phyloP scores from a whole-genome alignment of 192 early-diverging fungal species.

The Entrophospora sp. region DNA sequence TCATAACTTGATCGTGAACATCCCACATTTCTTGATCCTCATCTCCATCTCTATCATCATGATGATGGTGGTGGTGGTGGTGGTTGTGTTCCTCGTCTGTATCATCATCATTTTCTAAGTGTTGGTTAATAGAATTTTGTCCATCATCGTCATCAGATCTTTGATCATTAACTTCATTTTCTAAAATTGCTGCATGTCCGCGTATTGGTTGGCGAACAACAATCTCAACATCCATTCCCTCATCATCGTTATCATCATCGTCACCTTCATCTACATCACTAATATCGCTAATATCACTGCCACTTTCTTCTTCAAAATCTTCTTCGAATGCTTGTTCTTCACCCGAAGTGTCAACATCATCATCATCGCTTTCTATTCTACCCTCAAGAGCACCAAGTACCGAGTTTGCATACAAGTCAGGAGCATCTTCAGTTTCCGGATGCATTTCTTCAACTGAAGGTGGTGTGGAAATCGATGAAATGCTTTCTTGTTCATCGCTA shows the following conservation, averaged over 20 bases:
- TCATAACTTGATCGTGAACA: conserved; percentile 37
- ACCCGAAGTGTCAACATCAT: conserved; percentile 39
- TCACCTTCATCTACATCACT: conserved; percentile 37
- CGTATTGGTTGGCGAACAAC: conserved; percentile 36
- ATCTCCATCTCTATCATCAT: conserved; percentile 49
- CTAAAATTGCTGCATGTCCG: conserved; percentile 35
- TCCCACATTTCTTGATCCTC: conserved; percentile 50
- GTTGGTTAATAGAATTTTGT: conserved; percentile 46
- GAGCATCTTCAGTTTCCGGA: conserved; percentile 58
- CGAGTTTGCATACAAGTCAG: conserved; percentile 75
- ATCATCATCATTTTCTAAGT: conserved; percentile 37
- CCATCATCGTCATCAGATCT: conserved; percentile 39
- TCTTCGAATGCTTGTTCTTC: conserved; percentile 63
- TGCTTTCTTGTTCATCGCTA: conserved; percentile 35
- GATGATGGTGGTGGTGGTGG: conserved; percentile 31
- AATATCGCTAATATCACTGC: conserved; percentile 52
- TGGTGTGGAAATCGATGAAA: conserved; percentile 40
- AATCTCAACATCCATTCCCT: conserved; percentile 48
- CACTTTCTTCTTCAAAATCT: conserved; percentile 62
- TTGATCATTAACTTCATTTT: conserved; percentile 38
- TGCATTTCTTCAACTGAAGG: conserved; percentile 25
- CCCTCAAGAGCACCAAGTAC: conserved; percentile 74
- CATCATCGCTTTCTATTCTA: conserved; percentile 58
- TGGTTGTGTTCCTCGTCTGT: conserved; percentile 37
- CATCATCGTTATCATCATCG: conserved; percentile 47